Conservation (phyloP, 192 early-diverging fungal genomes). For the Coemansia sp. region DNA sequence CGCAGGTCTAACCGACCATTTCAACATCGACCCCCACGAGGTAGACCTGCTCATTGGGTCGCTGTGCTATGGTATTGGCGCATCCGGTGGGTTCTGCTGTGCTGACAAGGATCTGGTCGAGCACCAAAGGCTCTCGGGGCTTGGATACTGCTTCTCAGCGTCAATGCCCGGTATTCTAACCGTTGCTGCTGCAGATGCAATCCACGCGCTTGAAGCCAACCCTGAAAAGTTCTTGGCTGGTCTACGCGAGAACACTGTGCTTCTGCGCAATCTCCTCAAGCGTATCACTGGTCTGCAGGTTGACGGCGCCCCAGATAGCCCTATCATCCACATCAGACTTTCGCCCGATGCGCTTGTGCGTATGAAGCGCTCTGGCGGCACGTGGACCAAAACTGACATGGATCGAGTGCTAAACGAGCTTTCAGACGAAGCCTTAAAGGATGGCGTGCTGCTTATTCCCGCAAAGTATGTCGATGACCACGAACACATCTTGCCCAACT, state of each 20-base stretch:
- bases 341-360: conserved; percentile 56
- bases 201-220: conserved; percentile 50
- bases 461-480: conserved; percentile 86
- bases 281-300: conserved; percentile 57
- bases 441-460: conserved; percentile 81
- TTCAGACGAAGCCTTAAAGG: conserved; percentile 74
- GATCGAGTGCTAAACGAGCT: conserved; percentile 72
- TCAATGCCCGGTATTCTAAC: conserved; percentile 92
- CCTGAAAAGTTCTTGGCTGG: conserved; percentile 45
- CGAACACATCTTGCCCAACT: conserved; percentile 69
- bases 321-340: conserved; percentile 77
- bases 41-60: conserved; percentile 90
- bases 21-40: conserved; percentile 65
- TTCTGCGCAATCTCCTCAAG: conserved; percentile 60
- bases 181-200: conserved; percentile 80
- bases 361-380: conserved; percentile 65
- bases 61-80: conserved; percentile 73
- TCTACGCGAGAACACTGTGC: conserved; percentile 63
- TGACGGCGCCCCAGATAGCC: conserved; percentile 56
- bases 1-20: conserved; percentile 86
- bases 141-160: conserved; percentile 91
- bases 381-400: conserved; percentile 52
- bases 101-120: conserved; percentile 83
- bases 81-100: conserved; percentile 91
- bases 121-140: conserved; percentile 87